phyloP scores from a whole-genome alignment of 495 filamentous ascomycete species.

The Cryomyces minteri region DNA sequence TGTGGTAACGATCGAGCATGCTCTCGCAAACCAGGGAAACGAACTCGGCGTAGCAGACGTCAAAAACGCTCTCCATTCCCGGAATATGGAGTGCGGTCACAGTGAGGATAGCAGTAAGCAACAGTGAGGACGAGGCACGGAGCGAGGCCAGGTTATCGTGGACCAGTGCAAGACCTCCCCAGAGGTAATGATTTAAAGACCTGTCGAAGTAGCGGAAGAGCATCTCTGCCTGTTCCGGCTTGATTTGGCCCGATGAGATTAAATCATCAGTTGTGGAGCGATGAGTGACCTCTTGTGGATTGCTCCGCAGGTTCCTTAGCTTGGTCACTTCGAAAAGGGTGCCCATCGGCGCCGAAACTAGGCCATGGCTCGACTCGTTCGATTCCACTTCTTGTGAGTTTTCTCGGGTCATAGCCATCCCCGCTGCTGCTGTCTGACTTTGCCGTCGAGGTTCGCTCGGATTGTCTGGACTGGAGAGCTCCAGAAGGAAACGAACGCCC shows the following conservation, averaged over 20 bases:
- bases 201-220: constrained; percentile 28
- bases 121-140: constrained; percentile 30
- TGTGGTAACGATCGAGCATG: constrained; percentile 32
- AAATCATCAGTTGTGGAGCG: constrained; percentile 25
- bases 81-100: constrained; percentile 34
- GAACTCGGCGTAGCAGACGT: constrained; percentile 33
- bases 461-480: too few relatives aligned
- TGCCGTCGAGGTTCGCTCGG: too few relatives aligned
- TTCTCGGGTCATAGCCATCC: constrained; percentile 27
- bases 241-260: constrained; percentile 29
- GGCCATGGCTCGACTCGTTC: constrained; percentile 20
- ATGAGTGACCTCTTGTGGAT: constrained; percentile 24
- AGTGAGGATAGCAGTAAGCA: constrained; percentile 30
- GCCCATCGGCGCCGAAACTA: constrained; percentile 38
- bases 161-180: constrained; percentile 35
- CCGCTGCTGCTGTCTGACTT: too few relatives aligned
- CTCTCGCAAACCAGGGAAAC: constrained; percentile 30
- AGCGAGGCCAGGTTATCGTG: constrained; percentile 24
- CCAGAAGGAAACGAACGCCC: too few relatives aligned
- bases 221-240: constrained; percentile 29
- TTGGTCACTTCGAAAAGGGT: constrained; percentile 43
- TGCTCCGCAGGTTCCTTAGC: constrained; percentile 31
- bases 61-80: constrained; percentile 27
- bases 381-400: constrained; percentile 32
- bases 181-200: constrained; percentile 31